Evolutionary conservation across 2,329 filamentous ascomycete genomes (phyloP).

Genomic region (Aureobasidium sp.): DNA sequence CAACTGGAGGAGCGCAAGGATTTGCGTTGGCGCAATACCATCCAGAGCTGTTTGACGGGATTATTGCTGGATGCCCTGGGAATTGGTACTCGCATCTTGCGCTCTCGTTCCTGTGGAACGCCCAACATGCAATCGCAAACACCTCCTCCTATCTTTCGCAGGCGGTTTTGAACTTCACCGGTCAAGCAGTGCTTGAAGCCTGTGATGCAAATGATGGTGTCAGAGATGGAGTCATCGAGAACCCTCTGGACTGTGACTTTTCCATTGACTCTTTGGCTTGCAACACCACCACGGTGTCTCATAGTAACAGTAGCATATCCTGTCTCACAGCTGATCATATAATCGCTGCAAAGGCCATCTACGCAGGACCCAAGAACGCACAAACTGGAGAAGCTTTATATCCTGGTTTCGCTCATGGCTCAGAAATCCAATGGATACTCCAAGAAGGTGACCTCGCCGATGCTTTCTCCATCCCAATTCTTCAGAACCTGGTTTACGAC

Average conservation of each 20-base stretch:
- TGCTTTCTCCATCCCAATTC: constrained; percentile 32
- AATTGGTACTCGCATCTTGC: constrained; percentile 32
- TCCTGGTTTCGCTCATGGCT: constrained; percentile 36
- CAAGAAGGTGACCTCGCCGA: constrained; percentile 32
- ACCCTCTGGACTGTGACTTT: constrained; percentile 37
- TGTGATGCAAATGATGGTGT: constrained; percentile 46
- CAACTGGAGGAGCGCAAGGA: constrained; percentile 37
- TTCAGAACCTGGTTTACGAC: constrained; percentile 38
- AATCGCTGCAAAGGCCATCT: constrained; percentile 28
- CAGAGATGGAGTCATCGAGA: constrained; percentile 42
- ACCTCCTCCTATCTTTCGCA: constrained; percentile 24
- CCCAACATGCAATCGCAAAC: constrained; percentile 18
- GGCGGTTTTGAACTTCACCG: constrained; percentile 28
- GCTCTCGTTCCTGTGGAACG: constrained; percentile 27
- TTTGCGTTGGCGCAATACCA: constrained; percentile 36
- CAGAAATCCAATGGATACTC: constrained; percentile 32
- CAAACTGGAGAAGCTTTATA: constrained; percentile 28
- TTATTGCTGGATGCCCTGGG: constrained; percentile 35
- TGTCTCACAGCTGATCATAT: constrained; percentile 31
- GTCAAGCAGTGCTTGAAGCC: constrained; percentile 28
- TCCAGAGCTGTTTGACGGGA: constrained; percentile 38
- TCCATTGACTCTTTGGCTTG: constrained; percentile 29
- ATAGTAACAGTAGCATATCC: not conserved
- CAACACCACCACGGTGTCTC: constrained; percentile 15
- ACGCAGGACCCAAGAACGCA: constrained; percentile 25